Base-by-base conservation (phyloP, 352 stramenopile genomes). In the Pythium plurisporium region DNA sequence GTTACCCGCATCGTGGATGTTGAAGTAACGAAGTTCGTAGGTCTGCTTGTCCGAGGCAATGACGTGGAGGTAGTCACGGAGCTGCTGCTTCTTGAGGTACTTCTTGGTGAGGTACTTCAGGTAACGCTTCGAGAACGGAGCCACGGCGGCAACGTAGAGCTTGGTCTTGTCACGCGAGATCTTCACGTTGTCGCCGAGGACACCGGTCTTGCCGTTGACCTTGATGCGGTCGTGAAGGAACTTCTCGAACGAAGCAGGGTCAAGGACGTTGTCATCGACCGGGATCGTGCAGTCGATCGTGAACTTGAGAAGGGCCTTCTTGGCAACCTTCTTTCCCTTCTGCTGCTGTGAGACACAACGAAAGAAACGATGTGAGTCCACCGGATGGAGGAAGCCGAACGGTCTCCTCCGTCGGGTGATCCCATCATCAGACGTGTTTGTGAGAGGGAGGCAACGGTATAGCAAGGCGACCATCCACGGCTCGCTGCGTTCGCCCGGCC, bases 101-200 rank as follows among this genome's bases (percentile, higher is more conserved):
- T 99, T 98, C 94, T 99, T 99, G 59, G 96, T 98, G 23, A 99
- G 73, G 84, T 99, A 99, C 87, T 99, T 99, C 60, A 96, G 82
- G 79, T 96, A 97, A 67, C 97, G 92, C 89, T 99, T 99, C 50
- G 94, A 98, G 77, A 99, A 98, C 30, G 91, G 87, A 20, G 97
- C 79, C 29, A 97, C 79, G 8, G 93, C 86, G 9, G 89, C 96
- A 45, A 99, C 77, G 67, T 98, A 97, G 37, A 98, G 78, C 76
- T 97, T 97, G 70, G 90, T 98, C 76, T 98, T 97, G 64, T 99
- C 97, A 59, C 92, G 91, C 29, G 87, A 84, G 73, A 99, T 98
- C 57, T 89, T 95, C 57, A 99, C 87, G 46, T 82, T 79, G 58
- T 98, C 95, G 36, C 92, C 90, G 33, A 99, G 87, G 25, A 97